A percentile compares a stretch with the other conserved stretches of the same genome.
Conservation (phyloP, 805 yeast species). For the Barnettozyma salicaria region DNA sequence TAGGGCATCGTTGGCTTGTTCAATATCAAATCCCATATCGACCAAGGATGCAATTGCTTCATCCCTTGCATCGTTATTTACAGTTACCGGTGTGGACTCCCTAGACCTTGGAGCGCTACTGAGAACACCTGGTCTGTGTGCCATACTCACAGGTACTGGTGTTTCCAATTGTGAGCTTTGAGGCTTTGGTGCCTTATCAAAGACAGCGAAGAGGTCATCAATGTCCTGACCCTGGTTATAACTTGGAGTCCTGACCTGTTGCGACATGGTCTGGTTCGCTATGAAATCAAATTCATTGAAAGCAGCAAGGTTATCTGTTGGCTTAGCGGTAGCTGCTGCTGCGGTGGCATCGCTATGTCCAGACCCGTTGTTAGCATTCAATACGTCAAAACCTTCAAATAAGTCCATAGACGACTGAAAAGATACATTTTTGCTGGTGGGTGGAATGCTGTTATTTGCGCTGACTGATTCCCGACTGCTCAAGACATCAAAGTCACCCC, state of each 20-base stretch:
- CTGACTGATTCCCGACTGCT: too few species aligned
- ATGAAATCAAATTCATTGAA: slow-evolving; percentile 21
- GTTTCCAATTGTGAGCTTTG: slow-evolving; percentile 1
- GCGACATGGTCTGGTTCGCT: slow-evolving; percentile 1
- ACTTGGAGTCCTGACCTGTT: slow-evolving; percentile 1
- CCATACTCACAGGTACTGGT: slow-evolving; percentile 8
- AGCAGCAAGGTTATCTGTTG: slow-evolving; percentile 10
- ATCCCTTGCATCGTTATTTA: slow-evolving; percentile 31
- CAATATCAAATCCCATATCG: slow-evolving; percentile 73
- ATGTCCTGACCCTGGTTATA: slow-evolving; percentile 16
- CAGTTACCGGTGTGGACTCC: slow-evolving; percentile 6
- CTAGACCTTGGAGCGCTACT: slow-evolving; percentile 3
- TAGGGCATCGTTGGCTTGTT: slow-evolving; percentile 56
- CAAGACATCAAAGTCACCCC: slow-evolving; percentile 36
- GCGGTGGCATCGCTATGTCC: too few species aligned
- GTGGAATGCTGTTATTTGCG: not conserved
- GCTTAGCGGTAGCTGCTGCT: slow-evolving; percentile 3
- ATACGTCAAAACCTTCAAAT: slow-evolving; percentile 23
- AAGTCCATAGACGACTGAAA: too few species aligned
- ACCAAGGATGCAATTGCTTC: slow-evolving; percentile 58
- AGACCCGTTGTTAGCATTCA: too few species aligned
- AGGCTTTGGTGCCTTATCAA: slow-evolving; percentile 22
- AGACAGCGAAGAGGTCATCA: slow-evolving; percentile 30
- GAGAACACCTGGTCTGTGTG: not conserved
- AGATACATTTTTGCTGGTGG: not conserved